Base-by-base conservation (phyloP, 176 grass and related monocot genomes). In the Dactylis glomerata region DNA sequence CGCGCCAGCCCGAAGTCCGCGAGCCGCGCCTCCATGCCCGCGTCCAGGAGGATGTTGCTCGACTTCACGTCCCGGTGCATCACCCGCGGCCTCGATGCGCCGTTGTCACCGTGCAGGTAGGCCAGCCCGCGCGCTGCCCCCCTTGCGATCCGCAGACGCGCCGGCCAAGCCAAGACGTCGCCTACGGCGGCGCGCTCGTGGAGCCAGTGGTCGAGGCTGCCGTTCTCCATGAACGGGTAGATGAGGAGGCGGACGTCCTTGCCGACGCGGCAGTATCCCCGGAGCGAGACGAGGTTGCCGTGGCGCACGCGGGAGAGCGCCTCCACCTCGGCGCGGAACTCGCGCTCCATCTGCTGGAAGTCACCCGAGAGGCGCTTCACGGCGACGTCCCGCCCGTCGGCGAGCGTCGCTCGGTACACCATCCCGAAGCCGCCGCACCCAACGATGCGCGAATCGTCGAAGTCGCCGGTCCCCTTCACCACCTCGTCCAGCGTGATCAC, bases 31-130 rank as follows among this genome's bases (percentile, higher is more conserved):
- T 68, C 89, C 84, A 93, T 59, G 12, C 1, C 9, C 12, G 73
- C 91, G 78, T 91, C 94, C 3, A 96, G 94, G 19, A 96, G 88
- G 68, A 96, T 92, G 91, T 96, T 96, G 87, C 89, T 91, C 14
- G 94, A 86, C 87, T 96, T 96, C 87, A 96, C 74, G 87, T 96
- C 94, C 19, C 91, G 84, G 84, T 96, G 94, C 50, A 93, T 86
- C 8, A 96, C 87, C 24, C 80, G 88, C 9, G 93, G 91, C 69
- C 85, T 81, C 77, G 83, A 88, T 64, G 78, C 59, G 15, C 70
- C 87, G 1, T 63, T 17, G 88, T 49, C 87, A 41, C 24, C 24
- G 91, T 96, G 91, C 38, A 96, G 91, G 88, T 92, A 83, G 2
- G 84, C 80, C 31, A 96, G 63, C 30, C 91, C 94, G 5, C 83